phyloP scores from a whole-genome alignment of 306 rosid genomes.

The Vigna hirtella region DNA sequence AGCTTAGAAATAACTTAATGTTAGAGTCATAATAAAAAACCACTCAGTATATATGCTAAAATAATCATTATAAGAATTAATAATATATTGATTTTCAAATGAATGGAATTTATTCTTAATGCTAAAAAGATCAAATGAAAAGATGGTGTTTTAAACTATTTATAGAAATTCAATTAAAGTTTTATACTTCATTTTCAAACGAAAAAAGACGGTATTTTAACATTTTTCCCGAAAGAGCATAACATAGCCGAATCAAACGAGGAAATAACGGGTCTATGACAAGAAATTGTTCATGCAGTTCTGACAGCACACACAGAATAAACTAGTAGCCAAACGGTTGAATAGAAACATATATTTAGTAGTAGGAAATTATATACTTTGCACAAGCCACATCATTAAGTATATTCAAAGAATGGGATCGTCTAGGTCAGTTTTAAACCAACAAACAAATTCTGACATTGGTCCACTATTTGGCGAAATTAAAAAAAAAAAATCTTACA shows the following conservation, averaged over 20 bases:
- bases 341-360: constrained; percentile 31
- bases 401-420: constrained; percentile 53
- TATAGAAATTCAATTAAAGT: not conserved
- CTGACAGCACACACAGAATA: constrained; percentile 15
- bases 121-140: not conserved
- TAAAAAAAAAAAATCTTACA: constrained; percentile 37
- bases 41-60: too few relatives aligned
- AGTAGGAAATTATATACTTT: constrained; percentile 43
- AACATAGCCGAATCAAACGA: not conserved
- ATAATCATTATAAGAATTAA: too few relatives aligned
- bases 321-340: not conserved
- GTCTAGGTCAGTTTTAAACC: constrained; percentile 52
- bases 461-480: constrained; percentile 48
- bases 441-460: constrained; percentile 43
- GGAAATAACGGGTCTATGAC: not conserved
- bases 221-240: not conserved
- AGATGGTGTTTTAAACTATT: not conserved
- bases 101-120: not conserved
- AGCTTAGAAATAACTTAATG: too few relatives aligned
- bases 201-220: not conserved
- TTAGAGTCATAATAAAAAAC: too few relatives aligned
- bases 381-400: constrained; percentile 54
- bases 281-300: constrained; percentile 2
- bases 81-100: too few relatives aligned
- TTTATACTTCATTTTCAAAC: not conserved